These are phyloP conservation scores for Acanthamoeba triangularis DNA, from an alignment of 208 protist genomes.

Conservation along the genomic window DNA sequence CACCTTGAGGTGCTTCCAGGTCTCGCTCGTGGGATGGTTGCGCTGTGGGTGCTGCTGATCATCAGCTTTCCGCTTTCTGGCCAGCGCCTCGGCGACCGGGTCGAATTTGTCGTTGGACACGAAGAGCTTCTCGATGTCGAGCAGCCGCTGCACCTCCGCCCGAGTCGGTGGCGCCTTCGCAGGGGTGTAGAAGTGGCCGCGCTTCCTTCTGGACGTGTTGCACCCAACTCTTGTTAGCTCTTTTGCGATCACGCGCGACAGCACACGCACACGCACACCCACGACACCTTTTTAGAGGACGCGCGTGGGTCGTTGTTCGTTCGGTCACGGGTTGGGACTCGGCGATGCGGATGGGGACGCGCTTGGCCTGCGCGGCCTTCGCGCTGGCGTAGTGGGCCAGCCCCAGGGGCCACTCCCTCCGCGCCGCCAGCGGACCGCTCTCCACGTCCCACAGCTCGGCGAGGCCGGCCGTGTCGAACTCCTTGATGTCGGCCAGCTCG, in stretches of 20 bases:
- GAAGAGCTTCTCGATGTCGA: constrained; percentile 53
- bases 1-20: constrained; percentile 70
- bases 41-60: background rate
- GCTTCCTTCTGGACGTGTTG: constrained; percentile 28
- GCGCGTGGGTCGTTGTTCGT: too few relatives aligned
- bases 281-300: background rate
- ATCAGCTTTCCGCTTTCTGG: background rate
- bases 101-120: constrained; percentile 27
- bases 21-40: background rate
- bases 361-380: background rate
- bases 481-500: constrained; percentile 34
- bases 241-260: too few relatives aligned
- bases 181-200: constrained; percentile 13
- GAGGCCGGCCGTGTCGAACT: constrained; percentile 44
- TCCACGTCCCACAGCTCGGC: constrained; percentile 3
- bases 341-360: background rate
- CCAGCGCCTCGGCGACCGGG: background rate
- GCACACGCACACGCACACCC: too few relatives aligned
- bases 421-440: background rate
- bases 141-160: constrained; percentile 63
- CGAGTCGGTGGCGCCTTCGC: constrained; percentile 34
- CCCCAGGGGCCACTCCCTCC: constrained; percentile 1
- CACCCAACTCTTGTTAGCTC: too few relatives aligned
- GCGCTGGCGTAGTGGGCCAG: background rate
- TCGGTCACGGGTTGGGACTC: background rate